A percentile compares a stretch with the other conserved stretches of the same genome.
Evolutionary conservation across 495 filamentous ascomycete species (phyloP).

Genomic region (Lichenothelia convexa): DNA sequence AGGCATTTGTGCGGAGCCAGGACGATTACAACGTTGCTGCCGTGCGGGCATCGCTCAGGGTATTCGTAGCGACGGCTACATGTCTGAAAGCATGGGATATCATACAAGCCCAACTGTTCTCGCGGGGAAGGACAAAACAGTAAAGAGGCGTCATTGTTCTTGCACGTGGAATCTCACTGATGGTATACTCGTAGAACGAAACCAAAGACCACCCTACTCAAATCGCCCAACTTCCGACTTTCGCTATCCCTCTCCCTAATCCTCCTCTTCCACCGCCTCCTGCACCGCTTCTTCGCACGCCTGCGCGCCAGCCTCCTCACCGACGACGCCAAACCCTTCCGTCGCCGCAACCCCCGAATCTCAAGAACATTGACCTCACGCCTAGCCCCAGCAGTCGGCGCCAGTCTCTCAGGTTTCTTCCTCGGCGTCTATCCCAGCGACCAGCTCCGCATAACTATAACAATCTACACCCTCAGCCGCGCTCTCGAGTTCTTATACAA

Average conservation of each 20-base stretch:
- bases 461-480: conserved; percentile 60
- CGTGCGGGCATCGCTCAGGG: conserved; percentile 54
- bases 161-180: not conserved
- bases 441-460: conserved; percentile 59
- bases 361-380: conserved; percentile 56
- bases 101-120: conserved; percentile 23
- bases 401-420: conserved; percentile 65
- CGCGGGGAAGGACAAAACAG: conserved; percentile 23
- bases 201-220: conserved; percentile 35
- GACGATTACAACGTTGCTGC: conserved; percentile 67
- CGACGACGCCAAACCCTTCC: conserved; percentile 55
- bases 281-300: conserved; percentile 76
- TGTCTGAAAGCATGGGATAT: conserved; percentile 51
- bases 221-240: conserved; percentile 54
- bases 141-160: conserved; percentile 10
- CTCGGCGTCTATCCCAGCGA: conserved; percentile 60
- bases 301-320: conserved; percentile 62
- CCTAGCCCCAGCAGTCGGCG: conserved; percentile 73
- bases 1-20: conserved; percentile 28
- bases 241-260: conserved; percentile 68
- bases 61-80: conserved; percentile 52
- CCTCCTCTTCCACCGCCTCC: conserved; percentile 68
- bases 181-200: conserved; percentile 17
- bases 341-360: conserved; percentile 61
- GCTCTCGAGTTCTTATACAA: conserved; percentile 81